Evolutionary conservation across 495 filamentous ascomycete species (phyloP), one percentile per base, ranked within the genome.

Genomic region (Tuber microsphaerosporum): DNA sequence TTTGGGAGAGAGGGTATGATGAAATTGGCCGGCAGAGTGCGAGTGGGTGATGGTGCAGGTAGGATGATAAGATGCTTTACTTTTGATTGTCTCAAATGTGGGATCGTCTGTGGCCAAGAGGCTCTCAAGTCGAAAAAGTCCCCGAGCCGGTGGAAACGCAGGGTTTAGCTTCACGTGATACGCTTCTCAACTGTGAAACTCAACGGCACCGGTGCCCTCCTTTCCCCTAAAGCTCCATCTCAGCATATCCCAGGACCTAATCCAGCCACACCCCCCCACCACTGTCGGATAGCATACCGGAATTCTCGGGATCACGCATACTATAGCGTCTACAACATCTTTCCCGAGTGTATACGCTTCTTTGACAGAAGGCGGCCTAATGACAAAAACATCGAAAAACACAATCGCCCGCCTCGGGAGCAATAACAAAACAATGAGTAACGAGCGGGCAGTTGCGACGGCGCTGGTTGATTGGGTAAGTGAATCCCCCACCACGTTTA

Each of bases 381-480:
- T 31, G 31, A 19, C 56, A 26, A 65, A 65, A 65, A 65, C 56
- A 65, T 65, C 73, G 9, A 51, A 74, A 43, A 71, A 45, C 45
- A 75, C 65, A 71, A 75, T 42, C 44, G 3, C 14, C 14, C 56
- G 73, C 10, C 37, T 56, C 26, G 20, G 68, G 45, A 39, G 14
- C 45, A 65, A 71, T 39, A 71, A 16, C 48, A 79, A 16, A 14
- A 65, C 41, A 46, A 81, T 82, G 81, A 81, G 77, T 74, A 77
- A 77, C 69, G 81, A 77, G 74, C 77, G 78, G 69, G 78, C 75
- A 65, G 75, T 78, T 65, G 81, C 81, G 72, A 75, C 74, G 76
- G 81, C 81, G 69, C 79, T 83, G 71, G 82, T 82, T 68, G 81
- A 83, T 73, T 83, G 81, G 81, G 81, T 83, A 75, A 71, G 78